Percentiles rank a stretch among this genome's conserved stretches.
Conservation (phyloP, 2,329 filamentous ascomycete species). For the Fonsecaea pedrosoi region DNA sequence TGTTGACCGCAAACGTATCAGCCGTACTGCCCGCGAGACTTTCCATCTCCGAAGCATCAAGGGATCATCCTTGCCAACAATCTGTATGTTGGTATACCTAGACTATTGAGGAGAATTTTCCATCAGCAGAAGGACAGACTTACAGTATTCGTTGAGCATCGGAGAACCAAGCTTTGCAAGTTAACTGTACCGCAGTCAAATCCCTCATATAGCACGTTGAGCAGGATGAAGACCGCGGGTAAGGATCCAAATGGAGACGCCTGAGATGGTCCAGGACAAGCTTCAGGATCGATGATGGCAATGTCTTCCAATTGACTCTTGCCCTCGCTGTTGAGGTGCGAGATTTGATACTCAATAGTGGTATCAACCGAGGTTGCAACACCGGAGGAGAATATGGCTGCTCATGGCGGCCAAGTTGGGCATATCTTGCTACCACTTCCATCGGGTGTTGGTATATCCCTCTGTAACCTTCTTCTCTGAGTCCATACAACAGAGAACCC, state of each 20-base stretch:
- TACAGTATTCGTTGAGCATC: conserved; percentile 60
- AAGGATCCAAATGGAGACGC: conserved; percentile 50
- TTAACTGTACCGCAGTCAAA: conserved; percentile 60
- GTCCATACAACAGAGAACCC: not conserved
- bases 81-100: conserved; percentile 59
- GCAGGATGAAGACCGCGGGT: conserved; percentile 51
- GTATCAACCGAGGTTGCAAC: not conserved
- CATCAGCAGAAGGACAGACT: conserved; percentile 37
- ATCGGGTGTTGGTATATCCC: not conserved
- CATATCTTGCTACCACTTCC: not conserved
- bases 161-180: conserved; percentile 63
- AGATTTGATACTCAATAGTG: conserved; percentile 5
- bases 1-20: conserved; percentile 62
- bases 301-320: conserved; percentile 43
- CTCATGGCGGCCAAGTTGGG: not conserved
- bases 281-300: conserved; percentile 63
- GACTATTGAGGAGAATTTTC: conserved; percentile 4
- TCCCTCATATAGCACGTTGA: conserved; percentile 62
- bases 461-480: not conserved
- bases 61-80: conserved; percentile 57
- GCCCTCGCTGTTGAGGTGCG: not conserved
- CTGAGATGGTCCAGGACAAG: conserved; percentile 61
- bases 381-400: not conserved
- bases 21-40: conserved; percentile 56
- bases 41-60: conserved; percentile 56